Evolutionary conservation across 2,329 filamentous ascomycete genomes (phyloP).

Genomic region (Gnomoniopsis smithogilvyi): DNA sequence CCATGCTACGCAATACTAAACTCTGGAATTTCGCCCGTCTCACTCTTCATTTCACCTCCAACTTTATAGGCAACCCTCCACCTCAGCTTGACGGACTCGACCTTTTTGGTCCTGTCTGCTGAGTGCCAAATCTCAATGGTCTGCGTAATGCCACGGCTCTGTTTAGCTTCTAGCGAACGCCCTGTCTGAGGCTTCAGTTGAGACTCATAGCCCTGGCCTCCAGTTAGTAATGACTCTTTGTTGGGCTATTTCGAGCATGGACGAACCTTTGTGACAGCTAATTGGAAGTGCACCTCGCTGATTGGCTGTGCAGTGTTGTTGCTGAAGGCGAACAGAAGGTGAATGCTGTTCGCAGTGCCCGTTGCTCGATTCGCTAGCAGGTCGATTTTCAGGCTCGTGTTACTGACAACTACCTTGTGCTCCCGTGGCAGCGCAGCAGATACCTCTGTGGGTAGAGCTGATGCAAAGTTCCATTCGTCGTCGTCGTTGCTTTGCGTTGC

Average conservation of each 20-base stretch:
- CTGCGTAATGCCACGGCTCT: conserved; percentile 74
- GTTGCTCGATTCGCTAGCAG: conserved; percentile 65
- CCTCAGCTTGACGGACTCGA: conserved; percentile 79
- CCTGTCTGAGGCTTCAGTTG: conserved; percentile 83
- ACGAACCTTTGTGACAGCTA: conserved; percentile 86
- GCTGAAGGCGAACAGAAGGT: conserved; percentile 76
- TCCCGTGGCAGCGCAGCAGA: conserved; percentile 48
- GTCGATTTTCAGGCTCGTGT: conserved; percentile 68
- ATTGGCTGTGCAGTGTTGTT: conserved; percentile 73
- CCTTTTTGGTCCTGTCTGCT: conserved; percentile 64
- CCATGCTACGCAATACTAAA: conserved; percentile 63
- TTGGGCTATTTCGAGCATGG: not conserved
- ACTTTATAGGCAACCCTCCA: conserved; percentile 84
- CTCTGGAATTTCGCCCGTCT: conserved; percentile 81
- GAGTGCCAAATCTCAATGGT: conserved; percentile 72
- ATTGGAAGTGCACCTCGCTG: conserved; percentile 80
- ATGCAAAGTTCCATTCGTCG: conserved; percentile 93
- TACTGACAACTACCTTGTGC: conserved; percentile 65
- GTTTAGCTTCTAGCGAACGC: conserved; percentile 69
- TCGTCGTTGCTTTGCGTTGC: conserved; percentile 53
- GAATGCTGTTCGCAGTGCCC: conserved; percentile 54
- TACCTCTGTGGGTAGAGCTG: conserved; percentile 66
- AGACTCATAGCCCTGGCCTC: conserved; percentile 71
- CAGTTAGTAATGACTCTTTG: not conserved
- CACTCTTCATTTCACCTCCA: conserved; percentile 63